Conservation (phyloP, 441 rosid species). For the Syzygium malaccense region DNA sequence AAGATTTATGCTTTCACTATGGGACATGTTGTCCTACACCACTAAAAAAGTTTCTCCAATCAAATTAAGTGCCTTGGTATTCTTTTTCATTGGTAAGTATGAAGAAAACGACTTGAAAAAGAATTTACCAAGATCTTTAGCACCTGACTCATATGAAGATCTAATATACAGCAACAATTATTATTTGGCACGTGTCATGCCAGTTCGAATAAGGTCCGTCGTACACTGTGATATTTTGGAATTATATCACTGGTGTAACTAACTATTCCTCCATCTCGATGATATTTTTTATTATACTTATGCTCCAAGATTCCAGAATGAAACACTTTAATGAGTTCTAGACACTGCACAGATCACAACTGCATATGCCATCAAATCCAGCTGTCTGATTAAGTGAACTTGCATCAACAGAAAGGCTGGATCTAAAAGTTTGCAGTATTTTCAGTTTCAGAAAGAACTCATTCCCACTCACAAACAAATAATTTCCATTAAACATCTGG, state of each 20-base stretch:
- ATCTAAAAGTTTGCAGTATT: not conserved
- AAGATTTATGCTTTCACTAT: not conserved
- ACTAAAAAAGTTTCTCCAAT: not conserved
- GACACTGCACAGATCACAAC: not conserved
- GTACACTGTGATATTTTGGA: not conserved
- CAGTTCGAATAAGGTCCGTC: not conserved
- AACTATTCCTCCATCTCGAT: not conserved
- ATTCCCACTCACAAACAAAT: not conserved
- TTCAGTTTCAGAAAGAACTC: not conserved
- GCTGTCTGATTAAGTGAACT: not conserved
- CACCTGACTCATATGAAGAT: not conserved
- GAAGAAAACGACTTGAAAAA: not conserved
- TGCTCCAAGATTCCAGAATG: not conserved
- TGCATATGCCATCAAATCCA: not conserved
- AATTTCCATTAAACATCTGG: not conserved
- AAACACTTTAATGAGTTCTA: not conserved
- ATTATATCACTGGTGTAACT: not conserved
- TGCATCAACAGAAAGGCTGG: not conserved
- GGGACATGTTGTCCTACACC: not conserved
- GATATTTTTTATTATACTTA: not conserved
- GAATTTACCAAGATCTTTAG: not conserved
- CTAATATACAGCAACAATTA: not conserved
- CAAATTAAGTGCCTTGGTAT: not conserved
- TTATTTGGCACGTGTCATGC: not conserved
- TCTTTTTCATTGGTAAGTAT: not conserved